Percentiles rank a stretch among this genome's conserved stretches.
Evolutionary conservation across 768 basidiomycete genomes (phyloP).

Genomic region (Leccinum fibrillosum): DNA sequence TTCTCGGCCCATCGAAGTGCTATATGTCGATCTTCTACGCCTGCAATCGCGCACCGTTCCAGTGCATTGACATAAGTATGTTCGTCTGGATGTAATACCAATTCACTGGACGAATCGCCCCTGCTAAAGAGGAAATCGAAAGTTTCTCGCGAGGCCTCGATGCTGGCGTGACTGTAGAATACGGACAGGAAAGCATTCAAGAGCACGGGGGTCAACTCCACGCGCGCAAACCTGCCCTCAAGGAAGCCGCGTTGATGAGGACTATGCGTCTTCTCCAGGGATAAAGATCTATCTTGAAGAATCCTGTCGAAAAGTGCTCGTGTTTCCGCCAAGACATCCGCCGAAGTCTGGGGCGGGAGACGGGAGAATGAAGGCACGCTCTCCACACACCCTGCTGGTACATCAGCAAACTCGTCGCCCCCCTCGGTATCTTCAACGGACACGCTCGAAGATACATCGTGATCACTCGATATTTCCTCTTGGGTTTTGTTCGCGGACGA

Average conservation of each 20-base stretch:
- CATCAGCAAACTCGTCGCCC: constrained; percentile 1
- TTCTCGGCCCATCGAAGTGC: constrained; percentile 54
- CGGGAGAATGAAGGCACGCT: constrained; percentile 35
- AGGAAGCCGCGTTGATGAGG: constrained; percentile 7
- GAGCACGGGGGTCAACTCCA: constrained; percentile 57
- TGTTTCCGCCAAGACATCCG: constrained; percentile 72
- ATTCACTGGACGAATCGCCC: constrained; percentile 4
- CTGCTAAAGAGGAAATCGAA: constrained; percentile 52
- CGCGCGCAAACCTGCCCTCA: constrained; percentile 49
- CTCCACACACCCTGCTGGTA: constrained; percentile 1
- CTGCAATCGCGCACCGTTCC: constrained; percentile 53
- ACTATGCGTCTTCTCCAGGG: not conserved
- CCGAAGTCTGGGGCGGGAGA: constrained; percentile 66
- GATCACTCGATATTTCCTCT: not conserved
- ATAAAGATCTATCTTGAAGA: constrained; percentile 37
- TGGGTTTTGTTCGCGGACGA: constrained; percentile 2
- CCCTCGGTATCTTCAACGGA: constrained; percentile 4
- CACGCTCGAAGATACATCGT: not conserved
- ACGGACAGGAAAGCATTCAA: constrained; percentile 82
- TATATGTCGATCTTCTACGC: constrained; percentile 41
- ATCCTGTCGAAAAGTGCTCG: constrained; percentile 63
- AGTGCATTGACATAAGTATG: constrained; percentile 63
- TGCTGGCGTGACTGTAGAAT: constrained; percentile 54
- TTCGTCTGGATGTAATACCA: constrained; percentile 44
- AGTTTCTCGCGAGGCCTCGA: constrained; percentile 45